phyloP scores from a whole-genome alignment of 768 basidiomycete genomes.

The Leccinum incarnatum region DNA sequence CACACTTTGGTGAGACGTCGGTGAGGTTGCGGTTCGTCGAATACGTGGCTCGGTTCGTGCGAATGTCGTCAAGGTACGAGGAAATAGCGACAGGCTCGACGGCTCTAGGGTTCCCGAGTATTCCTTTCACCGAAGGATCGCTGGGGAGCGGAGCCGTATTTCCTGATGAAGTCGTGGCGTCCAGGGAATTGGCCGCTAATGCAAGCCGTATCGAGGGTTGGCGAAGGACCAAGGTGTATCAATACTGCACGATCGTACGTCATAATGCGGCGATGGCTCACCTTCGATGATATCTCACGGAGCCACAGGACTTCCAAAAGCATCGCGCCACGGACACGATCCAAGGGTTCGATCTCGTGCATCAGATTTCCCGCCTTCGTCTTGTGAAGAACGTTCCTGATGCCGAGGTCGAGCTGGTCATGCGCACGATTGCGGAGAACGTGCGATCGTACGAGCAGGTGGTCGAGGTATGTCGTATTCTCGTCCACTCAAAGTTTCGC shows the following conservation, averaged over 20 bases:
- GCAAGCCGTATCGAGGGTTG: constrained; percentile 90
- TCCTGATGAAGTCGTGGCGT: constrained; percentile 61
- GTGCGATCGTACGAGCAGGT: constrained; percentile 85
- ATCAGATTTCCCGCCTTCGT: constrained; percentile 83
- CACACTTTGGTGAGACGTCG: constrained; percentile 86
- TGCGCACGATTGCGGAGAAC: constrained; percentile 67
- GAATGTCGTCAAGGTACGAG: constrained; percentile 88
- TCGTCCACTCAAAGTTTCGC: too few relatives aligned
- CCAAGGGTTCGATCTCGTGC: constrained; percentile 76
- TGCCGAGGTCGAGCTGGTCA: constrained; percentile 71
- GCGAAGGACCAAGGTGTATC: constrained; percentile 80
- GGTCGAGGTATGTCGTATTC: constrained; percentile 60
- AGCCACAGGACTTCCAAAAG: constrained; percentile 64
- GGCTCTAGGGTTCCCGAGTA: constrained; percentile 67
- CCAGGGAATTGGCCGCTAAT: constrained; percentile 72
- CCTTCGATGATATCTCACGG: constrained; percentile 8
- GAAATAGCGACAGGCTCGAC: constrained; percentile 75
- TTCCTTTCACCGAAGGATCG: constrained; percentile 41
- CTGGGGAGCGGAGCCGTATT: constrained; percentile 85
- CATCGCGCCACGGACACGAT: constrained; percentile 55
- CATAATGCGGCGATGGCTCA: neutral
- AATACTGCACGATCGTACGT: constrained; percentile 65
- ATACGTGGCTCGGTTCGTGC: constrained; percentile 83
- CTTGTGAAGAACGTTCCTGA: constrained; percentile 70
- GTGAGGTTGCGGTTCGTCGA: constrained; percentile 90